Conservation (phyloP, 805 yeast species). For the Hermanozyma aechmeae region DNA sequence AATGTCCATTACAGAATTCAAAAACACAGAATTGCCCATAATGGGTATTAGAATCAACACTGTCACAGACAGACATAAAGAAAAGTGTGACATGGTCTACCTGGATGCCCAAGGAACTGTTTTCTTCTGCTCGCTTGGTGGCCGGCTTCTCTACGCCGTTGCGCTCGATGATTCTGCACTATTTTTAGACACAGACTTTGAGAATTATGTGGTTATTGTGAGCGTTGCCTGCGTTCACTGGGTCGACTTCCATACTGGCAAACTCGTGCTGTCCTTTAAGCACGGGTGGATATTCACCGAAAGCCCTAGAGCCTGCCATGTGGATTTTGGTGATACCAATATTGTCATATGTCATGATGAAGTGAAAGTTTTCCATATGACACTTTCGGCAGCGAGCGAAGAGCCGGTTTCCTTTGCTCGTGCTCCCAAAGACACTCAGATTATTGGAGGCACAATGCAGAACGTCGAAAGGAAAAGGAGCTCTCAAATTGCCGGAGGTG, state of each 20-base stretch:
- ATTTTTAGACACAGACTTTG: conserved; percentile 17
- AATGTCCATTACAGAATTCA: conserved; percentile 12
- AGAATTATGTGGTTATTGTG: conserved; percentile 12
- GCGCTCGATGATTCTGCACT: conserved; percentile 1
- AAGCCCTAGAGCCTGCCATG: conserved; percentile 10
- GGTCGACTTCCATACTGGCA: conserved; percentile 9
- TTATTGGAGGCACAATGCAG: conserved; percentile 9
- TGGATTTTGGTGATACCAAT: conserved; percentile 24
- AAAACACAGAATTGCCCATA: conserved; percentile 7
- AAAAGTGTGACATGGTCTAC: conserved; percentile 16
- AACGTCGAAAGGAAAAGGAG: conserved; percentile 8
- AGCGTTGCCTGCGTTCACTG: conserved; percentile 10
- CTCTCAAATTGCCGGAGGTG: conserved; percentile 24
- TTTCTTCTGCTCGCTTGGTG: conserved; percentile 15
- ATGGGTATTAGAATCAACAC: conserved; percentile 12
- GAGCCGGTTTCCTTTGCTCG: neutral
- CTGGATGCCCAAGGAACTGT: conserved; percentile 16
- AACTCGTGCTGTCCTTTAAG: conserved; percentile 4
- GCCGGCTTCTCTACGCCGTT: conserved; percentile 1
- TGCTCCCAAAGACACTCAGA: conserved; percentile 7
- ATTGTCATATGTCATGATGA: conserved; percentile 14
- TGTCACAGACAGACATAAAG: conserved; percentile 14
- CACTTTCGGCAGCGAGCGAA: neutral
- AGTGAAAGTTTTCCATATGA: conserved; percentile 17
- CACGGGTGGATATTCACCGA: conserved; percentile 10